Evolutionary conservation across 352 stramenopile species (phyloP).

Genomic region (Phytophthora sansomeana): DNA sequence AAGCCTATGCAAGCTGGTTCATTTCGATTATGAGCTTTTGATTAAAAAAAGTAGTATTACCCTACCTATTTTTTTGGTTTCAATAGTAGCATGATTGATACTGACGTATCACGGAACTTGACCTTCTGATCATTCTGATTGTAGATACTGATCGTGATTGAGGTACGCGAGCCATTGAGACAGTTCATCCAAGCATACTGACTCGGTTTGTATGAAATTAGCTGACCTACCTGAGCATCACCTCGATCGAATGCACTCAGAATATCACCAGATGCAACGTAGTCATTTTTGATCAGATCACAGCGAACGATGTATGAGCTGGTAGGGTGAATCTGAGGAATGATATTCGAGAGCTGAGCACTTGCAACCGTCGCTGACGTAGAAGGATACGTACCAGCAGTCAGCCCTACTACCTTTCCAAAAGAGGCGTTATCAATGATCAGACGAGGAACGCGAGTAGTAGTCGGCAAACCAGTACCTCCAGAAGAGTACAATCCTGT

Average conservation of each 20-base stretch:
- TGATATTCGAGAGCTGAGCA: constrained; percentile 19
- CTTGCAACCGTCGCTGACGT: constrained; percentile 10
- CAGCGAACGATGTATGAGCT: constrained; percentile 28
- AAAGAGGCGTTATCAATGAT: constrained; percentile 29
- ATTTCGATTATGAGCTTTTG: constrained; percentile 4
- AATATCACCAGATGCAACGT: constrained; percentile 17
- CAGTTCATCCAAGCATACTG: constrained; percentile 30
- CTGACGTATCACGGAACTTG: constrained; percentile 8
- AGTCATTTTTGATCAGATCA: constrained; percentile 33
- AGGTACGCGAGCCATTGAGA: constrained; percentile 15
- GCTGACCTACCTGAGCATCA: constrained; percentile 8
- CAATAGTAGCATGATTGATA: constrained; percentile 23
- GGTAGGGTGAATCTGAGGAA: constrained; percentile 23
- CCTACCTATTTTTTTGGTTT: constrained; percentile 14
- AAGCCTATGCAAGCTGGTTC: constrained; percentile 1
- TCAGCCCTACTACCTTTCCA: constrained; percentile 24
- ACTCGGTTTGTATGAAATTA: too few relatives aligned
- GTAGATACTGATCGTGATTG: constrained; percentile 21
- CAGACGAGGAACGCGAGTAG: constrained; percentile 21
- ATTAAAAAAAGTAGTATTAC: constrained; percentile 4
- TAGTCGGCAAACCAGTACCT: constrained; percentile 20
- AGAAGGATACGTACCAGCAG: constrained; percentile 18
- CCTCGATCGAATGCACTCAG: constrained; percentile 13
- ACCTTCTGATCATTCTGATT: constrained; percentile 19
- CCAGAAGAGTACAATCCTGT: constrained; percentile 21